These are phyloP conservation scores for Tolypocladium ovalisporum DNA, from an alignment of 2,329 filamentous ascomycete genomes.

Conservation along the genomic window DNA sequence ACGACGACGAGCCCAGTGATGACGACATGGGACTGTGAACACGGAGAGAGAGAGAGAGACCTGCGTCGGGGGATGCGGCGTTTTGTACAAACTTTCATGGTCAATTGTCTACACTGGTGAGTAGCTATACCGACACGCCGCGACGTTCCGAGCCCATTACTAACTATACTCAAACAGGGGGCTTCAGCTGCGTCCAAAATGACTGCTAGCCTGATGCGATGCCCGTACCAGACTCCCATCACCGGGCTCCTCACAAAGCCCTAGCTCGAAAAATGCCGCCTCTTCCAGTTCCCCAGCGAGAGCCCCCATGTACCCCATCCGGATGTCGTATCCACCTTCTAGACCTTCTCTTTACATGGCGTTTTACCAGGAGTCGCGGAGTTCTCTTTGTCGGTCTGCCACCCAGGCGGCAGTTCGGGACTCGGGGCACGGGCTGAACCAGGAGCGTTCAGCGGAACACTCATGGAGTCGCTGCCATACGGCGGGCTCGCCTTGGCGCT, in stretches of 20 bases:
- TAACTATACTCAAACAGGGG: not conserved
- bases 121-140: not conserved
- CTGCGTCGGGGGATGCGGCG: not conserved
- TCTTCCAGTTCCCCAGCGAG: not conserved
- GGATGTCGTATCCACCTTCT: too few species aligned
- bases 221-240: too few species aligned
- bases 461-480: not conserved
- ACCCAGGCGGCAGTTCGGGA: not conserved
- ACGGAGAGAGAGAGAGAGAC: too few species aligned
- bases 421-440: not conserved
- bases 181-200: not conserved
- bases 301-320: not conserved
- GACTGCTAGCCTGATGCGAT: not conserved
- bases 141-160: not conserved
- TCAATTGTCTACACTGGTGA: not conserved
- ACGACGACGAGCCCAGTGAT: conserved; percentile 49
- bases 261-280: not conserved
- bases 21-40: conserved; percentile 38
- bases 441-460: not conserved
- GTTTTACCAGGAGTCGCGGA: not conserved
- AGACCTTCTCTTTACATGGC: not conserved
- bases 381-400: not conserved
- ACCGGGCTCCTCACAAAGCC: not conserved
- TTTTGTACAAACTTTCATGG: not conserved
- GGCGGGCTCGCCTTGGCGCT: not conserved